phyloP scores from a whole-genome alignment of 371 early-diverging fungal species.

The Nematocida major region DNA sequence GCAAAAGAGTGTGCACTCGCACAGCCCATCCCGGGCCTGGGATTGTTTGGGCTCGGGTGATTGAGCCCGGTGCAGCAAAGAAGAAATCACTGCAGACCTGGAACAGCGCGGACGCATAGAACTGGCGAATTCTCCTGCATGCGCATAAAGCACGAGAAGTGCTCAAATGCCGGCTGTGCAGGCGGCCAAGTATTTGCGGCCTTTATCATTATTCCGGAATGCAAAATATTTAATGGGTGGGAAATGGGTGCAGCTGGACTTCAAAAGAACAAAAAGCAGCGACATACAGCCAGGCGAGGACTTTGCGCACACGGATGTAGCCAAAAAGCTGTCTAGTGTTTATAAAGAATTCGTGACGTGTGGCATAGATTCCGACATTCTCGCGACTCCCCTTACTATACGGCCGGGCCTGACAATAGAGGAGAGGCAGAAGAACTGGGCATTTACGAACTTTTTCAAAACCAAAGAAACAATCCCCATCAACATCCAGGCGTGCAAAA shows the following conservation, averaged over 20 bases:
- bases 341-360: background rate
- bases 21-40: too few relatives aligned
- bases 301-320: background rate
- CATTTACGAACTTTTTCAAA: conserved; percentile 1
- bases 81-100: too few relatives aligned
- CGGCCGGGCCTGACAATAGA: background rate
- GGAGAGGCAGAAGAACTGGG: background rate
- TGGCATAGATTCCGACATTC: background rate
- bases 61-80: too few relatives aligned
- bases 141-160: too few relatives aligned
- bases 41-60: too few relatives aligned
- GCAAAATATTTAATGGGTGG: conserved; percentile 35
- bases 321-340: background rate
- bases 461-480: background rate
- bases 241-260: background rate
- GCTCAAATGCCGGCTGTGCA: too few relatives aligned
- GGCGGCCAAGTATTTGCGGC: too few relatives aligned
- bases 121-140: too few relatives aligned
- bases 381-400: background rate
- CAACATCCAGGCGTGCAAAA: background rate
- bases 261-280: background rate
- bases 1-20: too few relatives aligned
- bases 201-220: too few relatives aligned
- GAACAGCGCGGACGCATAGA: too few relatives aligned
- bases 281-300: background rate